Evolutionary conservation across 495 filamentous ascomycete species (phyloP).

Genomic region (Penicillium bialowiezense): DNA sequence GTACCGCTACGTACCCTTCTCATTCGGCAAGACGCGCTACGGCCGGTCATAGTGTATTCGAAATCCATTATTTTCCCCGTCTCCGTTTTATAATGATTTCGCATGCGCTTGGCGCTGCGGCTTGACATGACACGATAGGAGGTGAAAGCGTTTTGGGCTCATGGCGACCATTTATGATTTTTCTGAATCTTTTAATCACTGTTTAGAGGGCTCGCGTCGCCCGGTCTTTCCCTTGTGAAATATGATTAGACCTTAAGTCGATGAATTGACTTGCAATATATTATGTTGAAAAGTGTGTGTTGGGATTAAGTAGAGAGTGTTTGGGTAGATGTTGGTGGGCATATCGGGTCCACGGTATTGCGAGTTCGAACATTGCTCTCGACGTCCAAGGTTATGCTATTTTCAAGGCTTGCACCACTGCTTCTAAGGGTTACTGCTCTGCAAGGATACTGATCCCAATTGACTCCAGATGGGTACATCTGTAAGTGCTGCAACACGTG

Average conservation of each 20-base stretch:
- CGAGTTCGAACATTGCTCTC: no score
- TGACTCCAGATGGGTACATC: no score
- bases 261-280: conserved; percentile 17
- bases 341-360: no score
- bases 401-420: no score
- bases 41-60: conserved; percentile 37
- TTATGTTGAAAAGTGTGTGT: background rate
- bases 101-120: conserved; percentile 12
- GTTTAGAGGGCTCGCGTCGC: conserved; percentile 11
- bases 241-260: conserved; percentile 27
- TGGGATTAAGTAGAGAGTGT: no score
- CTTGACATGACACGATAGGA: conserved; percentile 16
- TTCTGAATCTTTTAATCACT: conserved; percentile 18
- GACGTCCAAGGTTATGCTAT: no score
- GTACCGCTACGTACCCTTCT: conserved; percentile 97
- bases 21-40: conserved; percentile 87
- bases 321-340: no score
- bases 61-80: no score
- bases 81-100: no score
- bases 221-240: conserved; percentile 21
- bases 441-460: no score
- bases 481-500: no score
- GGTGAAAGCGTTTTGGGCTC: conserved; percentile 8
- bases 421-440: no score
- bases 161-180: conserved; percentile 20